Evolutionary conservation across 177 flowering plant species (phyloP).

Genomic region (Vitis hybrid): DNA sequence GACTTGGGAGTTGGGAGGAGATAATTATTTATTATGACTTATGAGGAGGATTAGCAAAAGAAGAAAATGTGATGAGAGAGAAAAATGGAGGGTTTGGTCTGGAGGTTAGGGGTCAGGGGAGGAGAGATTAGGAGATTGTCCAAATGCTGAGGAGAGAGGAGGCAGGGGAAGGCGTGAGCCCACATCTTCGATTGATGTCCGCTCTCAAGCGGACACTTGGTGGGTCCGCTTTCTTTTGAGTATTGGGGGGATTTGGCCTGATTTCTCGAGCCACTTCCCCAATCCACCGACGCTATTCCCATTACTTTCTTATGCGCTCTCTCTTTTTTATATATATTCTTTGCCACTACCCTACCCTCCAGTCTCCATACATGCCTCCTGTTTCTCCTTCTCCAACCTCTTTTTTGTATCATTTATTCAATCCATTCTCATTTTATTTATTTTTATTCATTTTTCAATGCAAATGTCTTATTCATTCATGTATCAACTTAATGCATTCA

Average conservation of each 20-base stretch:
- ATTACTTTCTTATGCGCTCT: no score
- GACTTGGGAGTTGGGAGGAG: not conserved
- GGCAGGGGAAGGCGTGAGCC: constrained; percentile 13
- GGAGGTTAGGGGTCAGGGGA: constrained; percentile 27
- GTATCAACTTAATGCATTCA: no score
- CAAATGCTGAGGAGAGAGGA: constrained; percentile 20
- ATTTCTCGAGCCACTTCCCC: not conserved
- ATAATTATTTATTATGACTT: not conserved
- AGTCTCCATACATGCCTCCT: not conserved
- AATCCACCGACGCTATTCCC: constrained; percentile 8
- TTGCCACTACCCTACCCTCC: not conserved
- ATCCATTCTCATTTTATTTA: no score
- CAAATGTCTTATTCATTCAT: no score
- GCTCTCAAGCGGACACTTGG: constrained; percentile 11
- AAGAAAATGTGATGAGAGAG: not conserved
- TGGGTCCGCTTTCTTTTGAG: constrained; percentile 10
- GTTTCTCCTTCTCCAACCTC: no score
- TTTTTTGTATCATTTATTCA: no score
- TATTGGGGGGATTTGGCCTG: not conserved
- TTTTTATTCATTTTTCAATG: no score
- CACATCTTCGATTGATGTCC: constrained; percentile 10
- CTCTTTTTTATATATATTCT: not conserved
- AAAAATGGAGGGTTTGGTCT: constrained; percentile 16
- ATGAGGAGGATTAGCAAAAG: not conserved
- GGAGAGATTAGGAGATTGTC: constrained; percentile 14